A percentile compares a stretch with the other conserved stretches of the same genome.
Evolutionary conservation across 2,329 filamentous ascomycete species (phyloP).

Genomic region (Colletotrichum sp.): DNA sequence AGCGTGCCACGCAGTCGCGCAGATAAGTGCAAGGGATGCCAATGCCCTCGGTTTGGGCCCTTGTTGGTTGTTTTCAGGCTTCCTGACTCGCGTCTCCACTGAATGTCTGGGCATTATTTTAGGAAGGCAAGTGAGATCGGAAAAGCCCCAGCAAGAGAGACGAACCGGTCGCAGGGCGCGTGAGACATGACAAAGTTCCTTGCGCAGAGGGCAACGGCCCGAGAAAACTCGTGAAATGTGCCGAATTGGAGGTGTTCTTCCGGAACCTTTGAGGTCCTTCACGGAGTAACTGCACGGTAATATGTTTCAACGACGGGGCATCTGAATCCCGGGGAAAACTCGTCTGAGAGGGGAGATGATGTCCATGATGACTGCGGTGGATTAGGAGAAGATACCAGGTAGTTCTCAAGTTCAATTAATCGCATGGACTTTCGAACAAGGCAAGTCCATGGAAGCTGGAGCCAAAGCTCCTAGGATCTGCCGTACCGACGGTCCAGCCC

Average conservation of each 20-base stretch:
- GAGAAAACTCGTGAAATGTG: not conserved
- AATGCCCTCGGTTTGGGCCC: not conserved
- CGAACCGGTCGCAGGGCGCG: not conserved
- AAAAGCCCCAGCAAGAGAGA: not conserved
- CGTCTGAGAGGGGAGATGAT: not conserved
- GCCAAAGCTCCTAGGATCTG: not conserved
- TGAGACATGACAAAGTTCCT: not conserved
- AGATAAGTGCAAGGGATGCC: not conserved
- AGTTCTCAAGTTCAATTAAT: not conserved
- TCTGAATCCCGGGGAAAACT: not conserved
- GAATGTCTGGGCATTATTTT: not conserved
- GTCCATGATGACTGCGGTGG: not conserved
- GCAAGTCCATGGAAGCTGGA: not conserved
- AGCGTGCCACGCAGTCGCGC: not conserved
- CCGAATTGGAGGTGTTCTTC: not conserved
- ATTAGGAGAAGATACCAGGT: fast-evolving
- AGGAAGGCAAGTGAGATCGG: not conserved
- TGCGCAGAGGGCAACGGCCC: not conserved
- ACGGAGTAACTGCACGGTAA: not conserved
- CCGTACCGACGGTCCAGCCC: not conserved
- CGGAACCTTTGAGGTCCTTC: not conserved
- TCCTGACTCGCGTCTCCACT: conserved; percentile 2
- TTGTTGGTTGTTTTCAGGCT: not conserved
- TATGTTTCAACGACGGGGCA: not conserved
- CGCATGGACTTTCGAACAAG: not conserved